A percentile compares a stretch with the other conserved stretches of the same genome.
These are phyloP conservation scores for Citrus hindsii DNA, from an alignment of 345 rosid species.

Conservation along the genomic window DNA sequence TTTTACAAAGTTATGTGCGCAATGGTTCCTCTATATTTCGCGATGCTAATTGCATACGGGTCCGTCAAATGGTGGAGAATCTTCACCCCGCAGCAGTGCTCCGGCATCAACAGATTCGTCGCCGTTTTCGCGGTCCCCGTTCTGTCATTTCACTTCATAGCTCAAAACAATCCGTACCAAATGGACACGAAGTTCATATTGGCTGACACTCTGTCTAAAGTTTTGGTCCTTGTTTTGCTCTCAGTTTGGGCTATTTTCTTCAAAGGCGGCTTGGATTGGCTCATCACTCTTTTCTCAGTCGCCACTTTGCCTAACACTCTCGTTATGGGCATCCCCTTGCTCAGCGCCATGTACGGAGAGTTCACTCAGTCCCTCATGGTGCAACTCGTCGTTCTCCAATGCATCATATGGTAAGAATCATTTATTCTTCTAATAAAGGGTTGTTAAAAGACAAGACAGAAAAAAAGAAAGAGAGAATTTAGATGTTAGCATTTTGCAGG, in stretches of 20 bases:
- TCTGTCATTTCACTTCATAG: constrained; percentile 48
- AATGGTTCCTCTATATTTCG: constrained; percentile 41
- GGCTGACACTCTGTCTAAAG: constrained; percentile 42
- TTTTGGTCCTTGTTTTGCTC: constrained; percentile 29
- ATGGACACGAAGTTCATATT: constrained; percentile 51
- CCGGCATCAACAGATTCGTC: constrained; percentile 51
- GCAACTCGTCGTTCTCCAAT: constrained; percentile 50
- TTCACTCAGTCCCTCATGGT: constrained; percentile 53
- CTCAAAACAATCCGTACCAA: constrained; percentile 44
- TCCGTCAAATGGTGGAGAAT: constrained; percentile 58
- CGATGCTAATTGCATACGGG: constrained; percentile 41
- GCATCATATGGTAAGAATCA: constrained; percentile 37
- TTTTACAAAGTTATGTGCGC: constrained; percentile 60
- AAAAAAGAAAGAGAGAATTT: not conserved
- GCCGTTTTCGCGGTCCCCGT: constrained; percentile 51
- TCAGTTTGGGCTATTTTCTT: constrained; percentile 26
- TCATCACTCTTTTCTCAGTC: constrained; percentile 47
- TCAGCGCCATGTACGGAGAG: constrained; percentile 50
- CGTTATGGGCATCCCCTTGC: constrained; percentile 60
- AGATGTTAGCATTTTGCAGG: constrained; percentile 24
- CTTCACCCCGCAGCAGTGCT: constrained; percentile 46
- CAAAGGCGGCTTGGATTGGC: constrained; percentile 43
- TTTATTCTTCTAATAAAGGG: no score
- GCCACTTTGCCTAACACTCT: constrained; percentile 53
- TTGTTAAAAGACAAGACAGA: not conserved